These are phyloP conservation scores for Fomitopsis betulina DNA, from an alignment of 1,284 basidiomycete species.

Conservation along the genomic window DNA sequence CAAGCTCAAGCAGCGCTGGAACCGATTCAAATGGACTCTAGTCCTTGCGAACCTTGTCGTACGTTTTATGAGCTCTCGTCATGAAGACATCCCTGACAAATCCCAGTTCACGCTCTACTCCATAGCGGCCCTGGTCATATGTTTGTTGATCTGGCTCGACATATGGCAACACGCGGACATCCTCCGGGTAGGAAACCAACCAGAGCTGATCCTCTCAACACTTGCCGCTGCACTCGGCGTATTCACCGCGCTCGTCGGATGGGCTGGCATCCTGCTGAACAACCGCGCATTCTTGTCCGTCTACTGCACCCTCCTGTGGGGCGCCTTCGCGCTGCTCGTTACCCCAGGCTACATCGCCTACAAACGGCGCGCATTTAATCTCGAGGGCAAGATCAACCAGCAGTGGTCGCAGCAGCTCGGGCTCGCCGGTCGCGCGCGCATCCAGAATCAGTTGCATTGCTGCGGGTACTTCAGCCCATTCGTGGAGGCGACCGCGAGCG, in stretches of 20 bases:
- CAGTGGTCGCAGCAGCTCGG: constrained; percentile 53
- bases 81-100: neutral
- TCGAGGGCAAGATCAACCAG: constrained; percentile 58
- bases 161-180: constrained; percentile 53
- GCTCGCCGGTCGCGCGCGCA: constrained; percentile 41
- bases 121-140: constrained; percentile 43
- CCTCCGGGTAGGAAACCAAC: constrained; percentile 49
- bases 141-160: constrained; percentile 59
- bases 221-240: constrained; percentile 42
- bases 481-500: constrained; percentile 51
- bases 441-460: constrained; percentile 56
- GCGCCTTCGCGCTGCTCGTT: constrained; percentile 53
- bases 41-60: constrained; percentile 49
- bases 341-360: constrained; percentile 60
- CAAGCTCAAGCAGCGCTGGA: constrained; percentile 48
- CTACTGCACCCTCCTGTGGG: constrained; percentile 56
- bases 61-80: constrained; percentile 23
- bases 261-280: constrained; percentile 61
- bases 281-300: constrained; percentile 59
- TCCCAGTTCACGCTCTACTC: constrained; percentile 47
- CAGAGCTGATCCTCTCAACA: constrained; percentile 57
- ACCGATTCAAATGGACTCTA: constrained; percentile 57
- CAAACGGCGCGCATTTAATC: constrained; percentile 56
- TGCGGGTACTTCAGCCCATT: constrained; percentile 61
- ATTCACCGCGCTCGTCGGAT: constrained; percentile 54